Evolutionary conservation across 441 rosid genomes (phyloP), one percentile per base, ranked within the genome.

Genomic region (Erodium trifolium): DNA sequence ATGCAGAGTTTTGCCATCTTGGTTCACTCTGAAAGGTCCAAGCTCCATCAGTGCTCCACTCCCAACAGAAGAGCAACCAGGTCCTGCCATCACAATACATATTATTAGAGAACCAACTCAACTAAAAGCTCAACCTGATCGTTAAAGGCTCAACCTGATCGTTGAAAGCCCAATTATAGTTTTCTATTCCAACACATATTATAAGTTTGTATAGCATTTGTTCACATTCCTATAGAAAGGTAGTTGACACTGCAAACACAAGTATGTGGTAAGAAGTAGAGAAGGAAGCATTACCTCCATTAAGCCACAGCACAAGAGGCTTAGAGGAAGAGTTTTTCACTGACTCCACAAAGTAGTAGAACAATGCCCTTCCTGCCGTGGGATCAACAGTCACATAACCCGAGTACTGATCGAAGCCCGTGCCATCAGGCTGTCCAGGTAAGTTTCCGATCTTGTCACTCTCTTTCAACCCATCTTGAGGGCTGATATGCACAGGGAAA

Each of bases 51-150:
- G 62, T 5, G 80, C 70, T 66, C 77, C 80, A 63, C 23, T 53
- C 23, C 80, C 80, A 12, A 72, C 43, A 5, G 80, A 77, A 43
- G 80, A 77, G 63, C 74, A 73, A 8, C 77, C 80, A 10, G 77
- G 74, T 27, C 76, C 79, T 77, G 64, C 17, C 72, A 69, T 12
- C n/a, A 27, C 6, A 64, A 8, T 16, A 45, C 67, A 2, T 23
- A 27, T 34, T 17, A 35, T 3, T 31, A 2, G 34, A 31, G 34
- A 31, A 31, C 34, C 34, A 31, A 31, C 34, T 31, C 34, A 31
- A 31, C 34, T 31, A 31, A 31, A 31, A 31, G 34, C 34, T 31
- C 34, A 31, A 31, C 34, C 34, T 31, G 34, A 3, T 31, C 34
- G 27, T 3, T 31, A 31, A 31, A 31, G 4, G 34, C 34, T 31